Conservation (phyloP, 1,139 yeast genomes). For the Tardiomyces depauwii region DNA sequence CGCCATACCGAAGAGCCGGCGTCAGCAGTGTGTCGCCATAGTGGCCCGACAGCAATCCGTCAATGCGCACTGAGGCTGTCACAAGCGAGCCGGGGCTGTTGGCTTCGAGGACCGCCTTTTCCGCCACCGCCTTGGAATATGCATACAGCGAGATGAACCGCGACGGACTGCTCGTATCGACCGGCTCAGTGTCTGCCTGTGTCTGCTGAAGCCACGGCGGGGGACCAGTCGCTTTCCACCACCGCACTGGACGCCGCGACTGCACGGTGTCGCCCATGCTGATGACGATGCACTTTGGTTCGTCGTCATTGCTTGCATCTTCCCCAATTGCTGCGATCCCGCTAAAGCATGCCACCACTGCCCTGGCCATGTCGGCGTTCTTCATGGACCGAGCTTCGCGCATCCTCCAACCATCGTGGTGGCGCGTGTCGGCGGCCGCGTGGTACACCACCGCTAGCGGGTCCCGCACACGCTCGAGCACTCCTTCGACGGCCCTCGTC, state of each 20-base stretch:
- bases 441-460: constrained; percentile 10
- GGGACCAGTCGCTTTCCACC: constrained; percentile 13
- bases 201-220: constrained; percentile 6
- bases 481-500: background rate
- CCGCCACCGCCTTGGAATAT: constrained; percentile 8
- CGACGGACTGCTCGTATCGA: background rate
- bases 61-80: constrained; percentile 12
- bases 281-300: constrained; percentile 5
- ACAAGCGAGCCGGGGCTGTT: constrained; percentile 3
- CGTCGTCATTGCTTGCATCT: background rate
- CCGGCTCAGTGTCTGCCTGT: constrained; percentile 3
- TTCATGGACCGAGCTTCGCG: constrained; percentile 4
- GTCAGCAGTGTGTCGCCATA: constrained; percentile 18
- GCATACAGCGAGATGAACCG: background rate
- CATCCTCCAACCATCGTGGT: constrained; percentile 5
- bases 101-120: constrained; percentile 6
- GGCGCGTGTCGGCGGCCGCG: constrained; percentile 11
- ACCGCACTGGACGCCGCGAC: constrained; percentile 11
- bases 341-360: constrained; percentile 3
- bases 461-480: background rate
- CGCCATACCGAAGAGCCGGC: constrained; percentile 15
- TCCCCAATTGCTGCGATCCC: no score
- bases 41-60: constrained; percentile 22
- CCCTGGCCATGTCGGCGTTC: constrained; percentile 8
- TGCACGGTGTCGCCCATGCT: constrained; percentile 16